Evolutionary conservation across 805 yeast genomes (phyloP).

Genomic region (Zygosaccharomyces bisporus): DNA sequence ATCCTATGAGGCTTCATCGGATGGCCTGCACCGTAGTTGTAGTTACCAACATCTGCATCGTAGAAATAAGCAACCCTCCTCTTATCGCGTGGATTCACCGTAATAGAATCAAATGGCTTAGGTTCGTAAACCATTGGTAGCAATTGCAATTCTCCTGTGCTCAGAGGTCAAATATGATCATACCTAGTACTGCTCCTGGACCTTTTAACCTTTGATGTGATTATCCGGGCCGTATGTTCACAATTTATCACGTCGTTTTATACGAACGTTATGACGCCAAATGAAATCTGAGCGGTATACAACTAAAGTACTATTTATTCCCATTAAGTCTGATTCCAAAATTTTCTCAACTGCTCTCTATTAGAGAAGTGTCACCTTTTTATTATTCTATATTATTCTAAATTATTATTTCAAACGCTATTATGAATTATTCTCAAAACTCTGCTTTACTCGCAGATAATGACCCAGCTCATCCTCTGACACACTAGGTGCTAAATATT

Average conservation of each 20-base stretch:
- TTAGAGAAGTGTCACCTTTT: too few species aligned
- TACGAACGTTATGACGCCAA: not conserved
- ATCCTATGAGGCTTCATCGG: conserved; percentile 99
- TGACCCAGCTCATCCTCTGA: conserved; percentile 83
- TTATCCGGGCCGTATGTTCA: not conserved
- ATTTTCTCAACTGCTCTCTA: too few species aligned
- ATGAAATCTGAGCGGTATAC: not conserved
- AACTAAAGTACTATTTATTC: too few species aligned
- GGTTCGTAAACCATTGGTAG: conserved; percentile 46
- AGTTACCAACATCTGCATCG: conserved; percentile 93
- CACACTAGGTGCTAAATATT: conserved; percentile 76
- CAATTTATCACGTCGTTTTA: not conserved
- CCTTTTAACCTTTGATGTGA: not conserved
- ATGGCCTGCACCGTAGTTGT: conserved; percentile 97
- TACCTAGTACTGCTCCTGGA: too few species aligned
- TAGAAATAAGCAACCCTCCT: conserved; percentile 71
- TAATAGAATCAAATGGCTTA: conserved; percentile 61
- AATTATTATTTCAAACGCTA: not conserved
- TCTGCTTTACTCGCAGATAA: conserved; percentile 71
- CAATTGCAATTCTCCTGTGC: not conserved
- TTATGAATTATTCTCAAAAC: conserved; percentile 52
- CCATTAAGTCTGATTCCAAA: too few species aligned
- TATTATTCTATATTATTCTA: too few species aligned
- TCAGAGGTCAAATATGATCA: not conserved
- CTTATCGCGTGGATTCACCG: conserved; percentile 49